These are phyloP conservation scores for Vaccinium vitisidaea DNA, from an alignment of 148 eudicot species.

Conservation along the genomic window DNA sequence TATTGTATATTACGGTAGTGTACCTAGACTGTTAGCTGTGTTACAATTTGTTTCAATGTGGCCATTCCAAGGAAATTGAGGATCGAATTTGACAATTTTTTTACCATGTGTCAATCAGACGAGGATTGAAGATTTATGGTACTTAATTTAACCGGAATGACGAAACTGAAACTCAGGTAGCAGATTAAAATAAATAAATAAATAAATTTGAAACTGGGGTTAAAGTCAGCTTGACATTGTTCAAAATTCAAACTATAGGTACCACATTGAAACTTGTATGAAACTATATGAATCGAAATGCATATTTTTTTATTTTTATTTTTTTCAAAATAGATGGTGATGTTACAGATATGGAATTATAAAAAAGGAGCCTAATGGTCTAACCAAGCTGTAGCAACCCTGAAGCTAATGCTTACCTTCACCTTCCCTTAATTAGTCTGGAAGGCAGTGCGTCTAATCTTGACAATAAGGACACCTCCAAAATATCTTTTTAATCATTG, in stretches of 20 bases:
- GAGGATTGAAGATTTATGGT: neutral
- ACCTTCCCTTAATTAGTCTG: neutral
- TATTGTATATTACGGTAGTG: too few relatives aligned
- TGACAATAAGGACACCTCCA: neutral
- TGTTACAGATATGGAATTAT: neutral
- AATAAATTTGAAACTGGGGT: neutral
- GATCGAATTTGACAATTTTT: neutral
- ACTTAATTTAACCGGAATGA: neutral
- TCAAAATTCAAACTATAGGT: neutral
- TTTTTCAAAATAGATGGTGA: neutral
- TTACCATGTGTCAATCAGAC: neutral
- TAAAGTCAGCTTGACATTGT: neutral
- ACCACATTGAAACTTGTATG: neutral
- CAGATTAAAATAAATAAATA: too few relatives aligned
- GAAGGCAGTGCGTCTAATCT: conserved; percentile 3
- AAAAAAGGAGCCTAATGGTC: neutral
- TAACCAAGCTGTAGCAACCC: conserved; percentile 7
- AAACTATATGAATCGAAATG: neutral
- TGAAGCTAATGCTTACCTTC: neutral
- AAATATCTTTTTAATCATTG: conserved; percentile 20
- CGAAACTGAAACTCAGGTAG: neutral
- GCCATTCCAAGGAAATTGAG: neutral
- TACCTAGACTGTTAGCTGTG: neutral
- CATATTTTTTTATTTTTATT: neutral
- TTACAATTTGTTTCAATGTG: neutral